Conservation (phyloP, 352 stramenopile genomes). For the Phytophthora colocasiae region DNA sequence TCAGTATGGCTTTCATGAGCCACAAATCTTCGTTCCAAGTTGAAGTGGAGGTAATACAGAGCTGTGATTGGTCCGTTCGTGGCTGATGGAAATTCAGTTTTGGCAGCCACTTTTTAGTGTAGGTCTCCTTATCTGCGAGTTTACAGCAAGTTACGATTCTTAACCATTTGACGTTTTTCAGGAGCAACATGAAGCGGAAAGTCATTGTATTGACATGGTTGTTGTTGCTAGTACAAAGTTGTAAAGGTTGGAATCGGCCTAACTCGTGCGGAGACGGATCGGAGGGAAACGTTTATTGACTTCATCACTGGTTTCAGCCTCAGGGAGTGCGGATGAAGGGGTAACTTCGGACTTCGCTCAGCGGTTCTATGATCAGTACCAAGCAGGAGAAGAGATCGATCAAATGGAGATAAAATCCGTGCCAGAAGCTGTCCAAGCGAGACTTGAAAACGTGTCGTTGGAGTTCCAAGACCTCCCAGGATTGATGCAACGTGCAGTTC, state of each 20-base stretch:
- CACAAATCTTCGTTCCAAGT: slow-evolving; percentile 4
- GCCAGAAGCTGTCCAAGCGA: slow-evolving; percentile 9
- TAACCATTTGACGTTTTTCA: slow-evolving; percentile 21
- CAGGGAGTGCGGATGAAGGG: not conserved
- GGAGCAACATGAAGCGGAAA: slow-evolving; percentile 13
- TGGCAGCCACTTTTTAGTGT: slow-evolving; percentile 23
- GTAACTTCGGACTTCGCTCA: slow-evolving; percentile 26
- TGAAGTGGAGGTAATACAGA: slow-evolving; percentile 22
- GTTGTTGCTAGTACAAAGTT: slow-evolving; percentile 9
- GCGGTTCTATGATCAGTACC: slow-evolving; percentile 32
- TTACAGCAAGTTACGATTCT: not conserved
- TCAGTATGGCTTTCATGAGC: not conserved
- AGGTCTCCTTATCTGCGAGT: slow-evolving; percentile 10
- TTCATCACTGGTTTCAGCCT: slow-evolving; percentile 6
- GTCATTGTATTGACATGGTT: not conserved
- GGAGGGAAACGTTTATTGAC: not conserved
- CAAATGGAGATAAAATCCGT: slow-evolving; percentile 17
- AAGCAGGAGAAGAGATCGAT: slow-evolving; percentile 21
- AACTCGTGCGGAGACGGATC: slow-evolving; percentile 25
- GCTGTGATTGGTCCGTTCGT: slow-evolving; percentile 24
- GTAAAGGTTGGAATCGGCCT: not conserved
- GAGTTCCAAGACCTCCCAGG: slow-evolving; percentile 33
- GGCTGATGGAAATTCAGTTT: slow-evolving; percentile 32
- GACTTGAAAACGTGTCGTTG: slow-evolving; percentile 22
- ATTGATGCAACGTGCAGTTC: slow-evolving; percentile 37